Evolutionary conservation across 768 basidiomycete species (phyloP).

Genomic region (Kwoniella bestiolae): DNA sequence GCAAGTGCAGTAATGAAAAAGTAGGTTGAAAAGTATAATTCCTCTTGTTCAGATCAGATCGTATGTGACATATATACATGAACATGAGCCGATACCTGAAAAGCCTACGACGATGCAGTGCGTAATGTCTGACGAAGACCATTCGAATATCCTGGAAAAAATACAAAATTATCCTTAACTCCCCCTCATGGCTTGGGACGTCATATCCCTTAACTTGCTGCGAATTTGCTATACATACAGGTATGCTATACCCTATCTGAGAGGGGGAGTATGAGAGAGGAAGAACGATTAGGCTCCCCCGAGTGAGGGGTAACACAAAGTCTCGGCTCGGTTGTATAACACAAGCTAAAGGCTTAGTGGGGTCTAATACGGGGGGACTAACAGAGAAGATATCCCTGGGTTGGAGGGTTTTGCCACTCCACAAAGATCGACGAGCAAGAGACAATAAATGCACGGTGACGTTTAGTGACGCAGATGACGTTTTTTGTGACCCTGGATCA

Average conservation of each 20-base stretch:
- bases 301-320: too few relatives aligned
- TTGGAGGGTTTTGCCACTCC: not conserved
- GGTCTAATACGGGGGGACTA: not conserved
- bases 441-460: not conserved
- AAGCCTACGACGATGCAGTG: not conserved
- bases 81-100: too few relatives aligned
- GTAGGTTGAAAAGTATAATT: too few relatives aligned
- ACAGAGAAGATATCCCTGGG: not conserved
- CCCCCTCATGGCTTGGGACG: too few relatives aligned
- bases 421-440: not conserved
- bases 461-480: conserved; percentile 1
- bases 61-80: too few relatives aligned
- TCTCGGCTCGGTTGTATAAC: not conserved
- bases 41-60: too few relatives aligned
- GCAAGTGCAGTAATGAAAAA: too few relatives aligned
- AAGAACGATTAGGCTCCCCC: not conserved
- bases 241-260: not conserved
- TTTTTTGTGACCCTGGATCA: not conserved
- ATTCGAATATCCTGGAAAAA: not conserved
- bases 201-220: too few relatives aligned
- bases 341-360: not conserved
- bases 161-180: too few relatives aligned
- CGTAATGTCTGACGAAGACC: not conserved
- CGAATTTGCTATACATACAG: too few relatives aligned
- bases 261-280: not conserved